Conservation (phyloP, 257 asterid genomes). For the Plectranthus barbatus region DNA sequence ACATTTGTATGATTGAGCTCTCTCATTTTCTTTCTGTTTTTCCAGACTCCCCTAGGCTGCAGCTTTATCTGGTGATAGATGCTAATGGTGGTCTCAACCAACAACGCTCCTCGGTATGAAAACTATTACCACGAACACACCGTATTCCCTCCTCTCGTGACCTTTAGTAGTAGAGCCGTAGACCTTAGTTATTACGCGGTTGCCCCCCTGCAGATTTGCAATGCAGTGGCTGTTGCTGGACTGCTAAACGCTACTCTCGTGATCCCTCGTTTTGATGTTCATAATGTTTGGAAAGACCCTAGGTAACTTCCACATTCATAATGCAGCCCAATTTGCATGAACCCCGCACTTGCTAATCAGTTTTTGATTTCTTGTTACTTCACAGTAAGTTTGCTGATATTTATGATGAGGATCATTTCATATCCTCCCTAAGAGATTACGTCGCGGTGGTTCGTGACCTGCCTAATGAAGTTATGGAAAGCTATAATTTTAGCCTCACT, state of each 20-base stretch:
- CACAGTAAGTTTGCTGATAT: conserved; percentile 71
- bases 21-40: neutral
- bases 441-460: conserved; percentile 56
- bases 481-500: conserved; percentile 55
- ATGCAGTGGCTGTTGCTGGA: conserved; percentile 87
- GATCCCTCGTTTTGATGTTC: conserved; percentile 69
- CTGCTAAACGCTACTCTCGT: conserved; percentile 70
- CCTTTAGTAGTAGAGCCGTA: conserved; percentile 2
- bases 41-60: conserved; percentile 31
- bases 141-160: no score
- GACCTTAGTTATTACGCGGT: neutral
- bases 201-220: conserved; percentile 61
- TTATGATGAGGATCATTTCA: conserved; percentile 72
- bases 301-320: conserved; percentile 37
- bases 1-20: neutral
- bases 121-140: neutral
- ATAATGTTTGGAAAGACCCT: conserved; percentile 79
- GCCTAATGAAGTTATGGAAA: conserved; percentile 58
- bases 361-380: no score
- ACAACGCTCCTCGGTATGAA: conserved; percentile 80
- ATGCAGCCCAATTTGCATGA: neutral
- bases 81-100: conserved; percentile 95
- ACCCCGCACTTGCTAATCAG: no score
- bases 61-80: conserved; percentile 53
- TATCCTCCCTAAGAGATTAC: conserved; percentile 49